These are phyloP conservation scores for Aspergillus neoniger DNA, from an alignment of 2,329 filamentous ascomycete genomes.

Conservation along the genomic window DNA sequence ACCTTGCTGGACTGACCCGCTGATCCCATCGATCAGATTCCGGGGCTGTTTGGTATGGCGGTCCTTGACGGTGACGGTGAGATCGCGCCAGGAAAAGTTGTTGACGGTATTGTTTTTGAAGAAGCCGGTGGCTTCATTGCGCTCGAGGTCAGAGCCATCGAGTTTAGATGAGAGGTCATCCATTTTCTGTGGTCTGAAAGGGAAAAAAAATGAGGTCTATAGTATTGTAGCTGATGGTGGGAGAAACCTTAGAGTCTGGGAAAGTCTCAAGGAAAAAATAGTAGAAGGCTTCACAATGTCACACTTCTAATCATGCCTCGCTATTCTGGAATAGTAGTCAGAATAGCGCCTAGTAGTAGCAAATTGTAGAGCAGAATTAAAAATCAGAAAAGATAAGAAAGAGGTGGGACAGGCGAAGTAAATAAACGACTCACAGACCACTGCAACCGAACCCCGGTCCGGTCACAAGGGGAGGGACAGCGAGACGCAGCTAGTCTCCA, in stretches of 20 bases:
- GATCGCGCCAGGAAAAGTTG: slow-evolving; percentile 65
- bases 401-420: not conserved
- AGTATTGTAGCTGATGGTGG: not conserved
- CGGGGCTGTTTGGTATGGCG: slow-evolving; percentile 64
- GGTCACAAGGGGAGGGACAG: no score
- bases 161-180: not conserved
- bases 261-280: not conserved
- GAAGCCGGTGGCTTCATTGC: slow-evolving; percentile 32
- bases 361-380: not conserved
- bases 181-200: no score
- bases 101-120: slow-evolving; percentile 62
- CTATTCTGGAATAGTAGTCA: not conserved
- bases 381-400: not conserved
- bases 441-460: no score
- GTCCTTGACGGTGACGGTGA: slow-evolving; percentile 74
- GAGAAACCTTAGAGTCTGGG: not conserved
- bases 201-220: no score
- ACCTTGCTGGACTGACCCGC: slow-evolving; percentile 67
- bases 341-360: not conserved
- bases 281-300: not conserved
- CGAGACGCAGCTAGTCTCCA: no score
- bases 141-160: slow-evolving; percentile 31
- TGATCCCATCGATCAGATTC: slow-evolving; percentile 63
- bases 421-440: not conserved
- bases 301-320: not conserved